Evolutionary conservation across 257 asterid genomes (phyloP), one percentile per base, ranked within the genome.

Genomic region (Penstemon barbatus): DNA sequence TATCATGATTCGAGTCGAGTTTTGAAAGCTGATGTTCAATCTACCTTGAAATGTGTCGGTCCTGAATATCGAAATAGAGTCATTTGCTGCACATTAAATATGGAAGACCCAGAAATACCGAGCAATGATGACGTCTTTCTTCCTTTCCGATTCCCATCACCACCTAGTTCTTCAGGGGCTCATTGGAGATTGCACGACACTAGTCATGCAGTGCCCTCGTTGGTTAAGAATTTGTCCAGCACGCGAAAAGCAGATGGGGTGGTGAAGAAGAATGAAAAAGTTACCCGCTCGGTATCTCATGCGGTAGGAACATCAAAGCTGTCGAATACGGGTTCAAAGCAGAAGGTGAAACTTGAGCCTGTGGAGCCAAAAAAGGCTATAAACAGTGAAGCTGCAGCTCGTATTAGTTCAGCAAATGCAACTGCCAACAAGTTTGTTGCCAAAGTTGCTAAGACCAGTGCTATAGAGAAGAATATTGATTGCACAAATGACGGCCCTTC

Each of bases 111-210:
- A 4, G 95, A 83, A 25, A 78, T 91, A 64, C 97, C 95, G n/a
- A 72, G 83, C 78, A 89, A 91, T 10, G 95, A 84, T 43, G 93
- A 91, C 73, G 95, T 88, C 49, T 87, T 88, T 68, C 88, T 90
- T 74, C 91, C 96, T 42, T 76, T 84, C 12, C 72, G 85, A 56
- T 73, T 76, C 71, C 81, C 96, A 39, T 79, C 88, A 49, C 78
- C 82, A 4, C 52, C 83, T 55, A 66, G 33, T 67, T 63, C 86
- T 46, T 70, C 79, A 5, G 72, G 82, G 69, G 15, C 65, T 11
- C 71, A 73, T 42, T 65, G 85, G 82, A 73, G 71, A 71, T 67
- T 54, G 68, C 72, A 78, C 51, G 83, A 71, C 54, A 52, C 79
- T 58, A 66, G 74, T 74, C 74, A 70, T 81, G 80, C 85, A 10